Base-by-base conservation (phyloP, 371 early-diverging fungal genomes). In the Mucor circinelloides region DNA sequence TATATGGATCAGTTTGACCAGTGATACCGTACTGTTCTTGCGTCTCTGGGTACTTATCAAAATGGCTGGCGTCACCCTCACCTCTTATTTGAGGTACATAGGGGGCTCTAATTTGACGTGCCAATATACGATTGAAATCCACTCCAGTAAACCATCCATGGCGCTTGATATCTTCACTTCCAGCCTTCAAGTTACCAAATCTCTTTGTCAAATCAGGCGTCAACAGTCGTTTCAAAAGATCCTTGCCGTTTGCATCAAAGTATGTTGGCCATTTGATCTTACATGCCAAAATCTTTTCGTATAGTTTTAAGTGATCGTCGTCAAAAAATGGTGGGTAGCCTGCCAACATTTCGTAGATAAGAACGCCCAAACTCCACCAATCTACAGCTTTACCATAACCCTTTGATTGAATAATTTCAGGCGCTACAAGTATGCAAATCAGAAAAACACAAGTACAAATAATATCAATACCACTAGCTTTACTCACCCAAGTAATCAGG, bases 321-420 rank as follows among this genome's bases (percentile, higher is more conserved):
- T 97, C 96, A 79, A 91, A 95, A 85, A 96, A 97, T 58, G 97
- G 97, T 36, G 97, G 95, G 77, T 79, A 82, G 76, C 97, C 97
- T 34, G 89, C 90, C 68, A 91, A 74, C 87, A 95, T 92, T 85
- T 99, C 99, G 75, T 93, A 99, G 28, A 99, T 90, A 44, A 99
- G 81, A 52, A 99, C 90, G 27, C 99, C 99, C 30, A 99, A 82
- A 12, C 98, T 95, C 95, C 97, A 99, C 95, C 96, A 96, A 79
- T 99, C 99, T 4, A 96, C 98, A 7, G 95, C 92, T 74, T 92
- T 90, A n/a, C 95, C 94, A 75, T 99, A 97, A 34, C 95, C 97
- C 77, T 94, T 92, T 58, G 93, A 91, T 76, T 93, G 91, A 75
- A 99, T 95, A 69, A 98, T 97, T 78, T 98, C 99, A 9, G 99